Evolutionary conservation across 2,329 filamentous ascomycete species (phyloP), one percentile per base, ranked within the genome.

Genomic region (Alternaria gaisen): DNA sequence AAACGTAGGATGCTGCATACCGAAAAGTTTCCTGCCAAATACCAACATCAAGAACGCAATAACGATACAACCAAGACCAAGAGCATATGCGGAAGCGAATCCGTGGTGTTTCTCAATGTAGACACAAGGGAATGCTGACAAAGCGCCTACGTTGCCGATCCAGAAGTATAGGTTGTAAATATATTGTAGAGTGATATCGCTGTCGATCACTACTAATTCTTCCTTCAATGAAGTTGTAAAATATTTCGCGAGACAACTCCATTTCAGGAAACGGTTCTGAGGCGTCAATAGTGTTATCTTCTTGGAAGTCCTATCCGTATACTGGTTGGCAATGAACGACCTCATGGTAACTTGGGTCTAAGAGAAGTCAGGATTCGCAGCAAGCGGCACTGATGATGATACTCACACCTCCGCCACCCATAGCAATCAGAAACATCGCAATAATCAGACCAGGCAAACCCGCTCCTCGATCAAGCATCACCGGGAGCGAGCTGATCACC

Each of bases 31-130:
- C 48, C 42, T 63, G n/a, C 57, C 60, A 18, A 74, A 54, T 40
- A 87, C 61, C 5, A 88, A 80, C 52, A 89, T 81, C 42, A 85
- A 72, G 26, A 89, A 84, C 40, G 88, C 87, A 14, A 90, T 75
- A 57, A 85, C 79, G 79, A 92, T 91, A 78, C 90, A 85, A 72
- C 83, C 83, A 65, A 89, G 85, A 50, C 86, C 85, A 38, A 91
- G 77, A 16, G 88, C 77, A 69, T 85, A 92, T 3, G 88, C 89
- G 1, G 84, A 84, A 84, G 89, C 86, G 78, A 91, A 93, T 4
- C 87, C 88, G 58, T 88, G 77, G 68, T 89, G 84, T 59, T 85
- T 80, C 76, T 93, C 91, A 81, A 92, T 85, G 72, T 87, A 88
- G 1, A 87, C 87, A 0, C 88, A 92, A 7, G 86, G 88, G 67